Conservation (phyloP, 106 monocot genomes). For the Platanthera guangdongensis region DNA sequence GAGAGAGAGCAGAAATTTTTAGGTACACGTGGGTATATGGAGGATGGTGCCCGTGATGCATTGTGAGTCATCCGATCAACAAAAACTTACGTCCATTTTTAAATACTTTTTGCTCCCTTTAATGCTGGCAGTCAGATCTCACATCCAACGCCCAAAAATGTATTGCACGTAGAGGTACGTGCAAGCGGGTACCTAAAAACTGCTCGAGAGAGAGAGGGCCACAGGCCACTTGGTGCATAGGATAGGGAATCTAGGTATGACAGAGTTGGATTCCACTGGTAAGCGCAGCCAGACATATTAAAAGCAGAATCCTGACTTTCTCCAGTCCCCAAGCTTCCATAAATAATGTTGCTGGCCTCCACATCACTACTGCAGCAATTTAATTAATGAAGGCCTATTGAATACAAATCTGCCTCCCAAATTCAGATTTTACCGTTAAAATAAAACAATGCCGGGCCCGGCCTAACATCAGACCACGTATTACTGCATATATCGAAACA, state of each 20-base stretch:
- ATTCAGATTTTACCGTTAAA: neutral
- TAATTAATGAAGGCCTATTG: neutral
- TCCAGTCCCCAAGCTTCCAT: neutral
- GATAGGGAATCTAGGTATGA: neutral
- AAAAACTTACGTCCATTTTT: too few species aligned
- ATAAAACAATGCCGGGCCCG: neutral
- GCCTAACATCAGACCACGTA: neutral
- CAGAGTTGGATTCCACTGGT: slow-evolving; percentile 5
- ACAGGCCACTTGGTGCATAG: neutral
- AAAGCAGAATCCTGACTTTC: neutral
- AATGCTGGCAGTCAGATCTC: too few species aligned
- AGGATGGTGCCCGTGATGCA: too few species aligned
- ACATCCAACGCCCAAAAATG: too few species aligned
- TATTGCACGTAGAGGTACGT: too few species aligned
- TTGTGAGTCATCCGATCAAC: too few species aligned
- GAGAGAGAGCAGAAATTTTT: neutral
- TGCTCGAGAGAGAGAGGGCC: neutral
- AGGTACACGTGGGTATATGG: too few species aligned
- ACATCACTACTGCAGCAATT: neutral
- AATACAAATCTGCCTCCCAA: neutral
- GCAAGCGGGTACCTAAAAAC: too few species aligned
- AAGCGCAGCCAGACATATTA: neutral
- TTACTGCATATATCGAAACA: neutral
- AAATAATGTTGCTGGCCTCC: neutral
- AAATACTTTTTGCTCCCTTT: too few species aligned